Conservation (phyloP, 495 filamentous ascomycete species). For the Chaetomidium leptoderma region DNA sequence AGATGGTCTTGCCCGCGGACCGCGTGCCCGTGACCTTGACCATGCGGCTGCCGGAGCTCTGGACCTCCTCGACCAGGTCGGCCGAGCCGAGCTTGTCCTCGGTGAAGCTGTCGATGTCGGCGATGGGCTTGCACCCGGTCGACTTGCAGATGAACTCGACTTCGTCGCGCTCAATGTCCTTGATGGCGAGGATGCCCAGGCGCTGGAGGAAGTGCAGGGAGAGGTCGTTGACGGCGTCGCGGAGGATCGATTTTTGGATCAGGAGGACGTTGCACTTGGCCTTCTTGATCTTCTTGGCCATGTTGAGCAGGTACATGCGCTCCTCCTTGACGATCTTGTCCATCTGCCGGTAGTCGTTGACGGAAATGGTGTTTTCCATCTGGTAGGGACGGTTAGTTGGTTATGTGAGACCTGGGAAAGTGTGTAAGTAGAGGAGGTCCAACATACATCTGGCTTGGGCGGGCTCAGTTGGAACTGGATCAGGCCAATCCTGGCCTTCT, state of each 20-base stretch:
- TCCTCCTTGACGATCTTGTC: conserved; percentile 99
- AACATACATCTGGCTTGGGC: conserved; percentile 88
- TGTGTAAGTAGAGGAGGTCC: neutral
- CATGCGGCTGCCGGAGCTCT: conserved; percentile 79
- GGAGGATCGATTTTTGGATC: conserved; percentile 96
- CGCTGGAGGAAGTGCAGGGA: conserved; percentile 96
- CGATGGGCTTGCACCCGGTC: conserved; percentile 97
- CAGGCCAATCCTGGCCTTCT: conserved; percentile 93
- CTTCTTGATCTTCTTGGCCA: conserved; percentile 99
- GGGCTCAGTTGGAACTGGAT: conserved; percentile 99
- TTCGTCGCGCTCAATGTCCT: conserved; percentile 97
- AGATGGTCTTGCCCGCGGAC: conserved; percentile 77
- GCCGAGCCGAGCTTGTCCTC: conserved; percentile 98
- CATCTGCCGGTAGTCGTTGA: conserved; percentile 99
- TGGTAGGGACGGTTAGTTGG: conserved; percentile 33
- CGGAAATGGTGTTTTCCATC: conserved; percentile 99
- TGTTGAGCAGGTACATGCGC: conserved; percentile 93
- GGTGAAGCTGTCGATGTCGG: conserved; percentile 96
- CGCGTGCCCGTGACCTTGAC: conserved; percentile 93
- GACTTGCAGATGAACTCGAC: conserved; percentile 98
- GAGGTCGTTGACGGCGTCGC: conserved; percentile 96
- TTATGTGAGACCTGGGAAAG: neutral
- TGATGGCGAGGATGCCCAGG: conserved; percentile 89
- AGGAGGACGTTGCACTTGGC: conserved; percentile 98
- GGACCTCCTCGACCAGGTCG: conserved; percentile 88